Percentiles rank a stretch among this genome's conserved stretches.
These are phyloP conservation scores for Schoenoplectus triqueter DNA, from an alignment of 202 grass and related monocot species.

Conservation along the genomic window DNA sequence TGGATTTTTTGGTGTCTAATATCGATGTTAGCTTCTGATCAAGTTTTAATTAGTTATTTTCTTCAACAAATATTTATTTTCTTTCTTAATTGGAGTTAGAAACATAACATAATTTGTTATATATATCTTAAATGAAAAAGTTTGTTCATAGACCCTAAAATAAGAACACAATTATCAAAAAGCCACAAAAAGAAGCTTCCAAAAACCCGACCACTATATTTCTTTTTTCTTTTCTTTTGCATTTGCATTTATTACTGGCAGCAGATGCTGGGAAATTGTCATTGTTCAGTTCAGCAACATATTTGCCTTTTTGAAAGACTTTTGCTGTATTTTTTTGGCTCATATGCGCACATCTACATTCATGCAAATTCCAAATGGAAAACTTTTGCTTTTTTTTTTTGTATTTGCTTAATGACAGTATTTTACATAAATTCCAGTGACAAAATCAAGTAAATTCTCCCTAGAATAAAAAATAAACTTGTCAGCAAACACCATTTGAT, in stretches of 20 bases:
- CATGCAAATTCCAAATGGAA: neutral
- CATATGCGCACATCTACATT: neutral
- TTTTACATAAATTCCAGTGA: conserved; percentile 30
- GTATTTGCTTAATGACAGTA: neutral
- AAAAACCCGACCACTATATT: neutral
- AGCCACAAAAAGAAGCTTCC: neutral
- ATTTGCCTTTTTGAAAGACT: neutral
- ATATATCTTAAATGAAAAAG: neutral
- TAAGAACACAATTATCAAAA: neutral
- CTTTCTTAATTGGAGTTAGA: neutral
- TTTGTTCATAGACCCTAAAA: too few species aligned
- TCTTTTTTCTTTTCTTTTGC: neutral
- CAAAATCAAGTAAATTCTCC: conserved; percentile 16
- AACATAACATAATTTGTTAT: neutral
- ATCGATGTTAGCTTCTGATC: neutral
- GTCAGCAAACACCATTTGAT: neutral
- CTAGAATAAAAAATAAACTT: conserved; percentile 17
- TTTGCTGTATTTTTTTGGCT: neutral
- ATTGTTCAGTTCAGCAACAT: neutral
- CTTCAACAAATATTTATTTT: neutral
- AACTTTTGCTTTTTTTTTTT: neutral
- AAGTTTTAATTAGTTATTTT: neutral
- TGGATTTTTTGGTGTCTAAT: neutral
- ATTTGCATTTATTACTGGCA: neutral
- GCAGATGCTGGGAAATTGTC: neutral